Evolutionary conservation across 2,329 filamentous ascomycete genomes (phyloP).

Genomic region (Venturiaceae sp.): DNA sequence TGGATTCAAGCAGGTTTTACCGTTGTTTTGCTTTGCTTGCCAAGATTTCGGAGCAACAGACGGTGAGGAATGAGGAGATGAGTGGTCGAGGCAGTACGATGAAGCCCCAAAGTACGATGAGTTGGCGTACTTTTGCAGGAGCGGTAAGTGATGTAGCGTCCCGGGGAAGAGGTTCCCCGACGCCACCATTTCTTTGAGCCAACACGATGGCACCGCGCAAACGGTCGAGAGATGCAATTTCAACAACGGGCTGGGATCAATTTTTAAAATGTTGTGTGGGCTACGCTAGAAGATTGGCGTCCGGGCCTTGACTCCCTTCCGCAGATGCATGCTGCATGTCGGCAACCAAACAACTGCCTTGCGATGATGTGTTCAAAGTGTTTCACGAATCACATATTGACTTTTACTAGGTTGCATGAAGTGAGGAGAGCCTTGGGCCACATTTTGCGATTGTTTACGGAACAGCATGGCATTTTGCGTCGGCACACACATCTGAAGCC

Average conservation of each 20-base stretch:
- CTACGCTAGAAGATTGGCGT: neutral
- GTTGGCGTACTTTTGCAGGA: neutral
- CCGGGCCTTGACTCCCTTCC: constrained; percentile 1
- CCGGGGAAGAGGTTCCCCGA: neutral
- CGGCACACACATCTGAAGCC: neutral
- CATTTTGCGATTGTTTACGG: neutral
- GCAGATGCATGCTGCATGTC: constrained; percentile 2
- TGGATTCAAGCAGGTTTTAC: neutral
- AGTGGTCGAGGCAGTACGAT: neutral
- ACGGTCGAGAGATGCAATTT: neutral
- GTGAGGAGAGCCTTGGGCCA: neutral
- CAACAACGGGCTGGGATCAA: neutral
- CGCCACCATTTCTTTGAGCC: neutral
- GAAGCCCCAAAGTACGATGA: constrained; percentile 1
- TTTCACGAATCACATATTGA: constrained; percentile 4
- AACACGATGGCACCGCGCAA: neutral
- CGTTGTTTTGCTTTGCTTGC: neutral
- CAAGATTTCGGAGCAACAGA: constrained; percentile 3
- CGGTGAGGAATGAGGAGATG: neutral
- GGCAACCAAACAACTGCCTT: neutral
- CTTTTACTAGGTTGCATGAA: constrained; percentile 1
- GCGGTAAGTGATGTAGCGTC: neutral
- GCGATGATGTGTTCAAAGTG: neutral
- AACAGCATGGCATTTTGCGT: neutral
- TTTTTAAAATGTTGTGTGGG: constrained; percentile 2